Evolutionary conservation across 345 rosid species (phyloP), one percentile per base, ranked within the genome.

Genomic region (Salix exigua): DNA sequence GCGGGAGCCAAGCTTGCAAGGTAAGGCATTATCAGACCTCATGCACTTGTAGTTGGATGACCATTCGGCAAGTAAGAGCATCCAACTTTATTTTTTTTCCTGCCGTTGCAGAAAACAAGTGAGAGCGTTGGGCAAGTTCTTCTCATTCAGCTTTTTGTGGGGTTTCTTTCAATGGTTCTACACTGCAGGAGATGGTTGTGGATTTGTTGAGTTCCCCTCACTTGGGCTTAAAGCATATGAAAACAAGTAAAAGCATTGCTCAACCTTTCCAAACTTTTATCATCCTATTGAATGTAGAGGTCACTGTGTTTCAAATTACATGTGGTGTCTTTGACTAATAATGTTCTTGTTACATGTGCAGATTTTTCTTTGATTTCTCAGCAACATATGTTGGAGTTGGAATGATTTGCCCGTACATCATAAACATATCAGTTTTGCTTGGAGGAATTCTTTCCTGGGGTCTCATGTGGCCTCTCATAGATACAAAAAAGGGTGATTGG

Each of bases 381-480:
- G 85, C 94, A 61, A 91, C 90, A 48, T 92, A 92, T 31, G 89
- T 92, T 60, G 96, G 97, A 63, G 95, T 88, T 1, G 97, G 97
- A 76, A 91, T 92, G 95, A 91, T 91, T 70, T 92, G 97, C 67
- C 92, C 91, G 35, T 87, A 89, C 83, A 85, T 92, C 48, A 68
- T 92, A 38, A 90, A 90, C 82, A 12, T 89, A 66, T 92, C 94
- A 4, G 75, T 92, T 58, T 86, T 92, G 55, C 64, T 92, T 58
- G 93, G 97, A 51, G 94, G 88, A 38, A 82, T 90, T 12, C 86
- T 92, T 66, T 92, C 97, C 17, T 90, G 94, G 94, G 94, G 89
- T 26, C 42, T 92, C 51, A 88, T 90, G 89, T 92, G 94, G 92
- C 97, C 97, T 79, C 86, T 89, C 40, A 90, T 92, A 68, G 90